Base-by-base conservation (phyloP, 2,329 filamentous ascomycete species). In the Pseudopithomyces chartarum region DNA sequence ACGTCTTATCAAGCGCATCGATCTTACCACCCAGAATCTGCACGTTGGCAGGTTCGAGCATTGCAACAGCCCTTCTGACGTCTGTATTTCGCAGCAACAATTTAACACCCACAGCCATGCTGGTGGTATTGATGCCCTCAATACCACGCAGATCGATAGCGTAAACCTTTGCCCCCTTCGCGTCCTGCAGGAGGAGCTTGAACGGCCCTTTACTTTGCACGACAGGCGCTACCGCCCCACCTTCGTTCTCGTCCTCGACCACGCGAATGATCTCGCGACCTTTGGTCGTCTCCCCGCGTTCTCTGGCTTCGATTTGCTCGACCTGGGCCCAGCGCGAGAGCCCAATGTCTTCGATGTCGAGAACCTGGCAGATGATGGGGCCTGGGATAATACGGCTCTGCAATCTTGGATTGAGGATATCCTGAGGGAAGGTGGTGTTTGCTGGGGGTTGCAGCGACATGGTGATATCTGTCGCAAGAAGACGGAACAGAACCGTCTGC, bases 11-110 rank as follows among this genome's bases (percentile, higher is more conserved):
- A 82, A 92, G 85, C 0, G 80, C 81, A 53, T 97, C 92, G 43
- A 98, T 84, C 78, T 91, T 96, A 0, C 95, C 95, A 1, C 95
- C 95, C n/a, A 97, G 76, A 2, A 96, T 70, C n/a, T 85, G 82
- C 52, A 87, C 88, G 55, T 76, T 86, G 2, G 78, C 79, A 1
- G 91, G 87, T 60, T 92, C 88, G 19, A 99, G 79, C 75, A 98
- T 78, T n/a, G 96, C 68, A 48, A 90, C 84, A 0, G 92, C 95
- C 54, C 94, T 83, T 5, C 90, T 86, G 2, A 96, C 85, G 6
- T 86, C 81, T 2, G 85, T 82, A 60, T 86, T 81, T 62, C 81
- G 86, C 47, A 99, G 75, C 39, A 97, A 66, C 22, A 97, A 50
- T 64, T 99, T 99, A 64, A 88, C 84, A 1, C 95, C 95, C 58